Percentiles rank a stretch among this genome's conserved stretches.
These are phyloP conservation scores for Penicillium sp. DNA, from an alignment of 2,329 filamentous ascomycete species.

Conservation along the genomic window DNA sequence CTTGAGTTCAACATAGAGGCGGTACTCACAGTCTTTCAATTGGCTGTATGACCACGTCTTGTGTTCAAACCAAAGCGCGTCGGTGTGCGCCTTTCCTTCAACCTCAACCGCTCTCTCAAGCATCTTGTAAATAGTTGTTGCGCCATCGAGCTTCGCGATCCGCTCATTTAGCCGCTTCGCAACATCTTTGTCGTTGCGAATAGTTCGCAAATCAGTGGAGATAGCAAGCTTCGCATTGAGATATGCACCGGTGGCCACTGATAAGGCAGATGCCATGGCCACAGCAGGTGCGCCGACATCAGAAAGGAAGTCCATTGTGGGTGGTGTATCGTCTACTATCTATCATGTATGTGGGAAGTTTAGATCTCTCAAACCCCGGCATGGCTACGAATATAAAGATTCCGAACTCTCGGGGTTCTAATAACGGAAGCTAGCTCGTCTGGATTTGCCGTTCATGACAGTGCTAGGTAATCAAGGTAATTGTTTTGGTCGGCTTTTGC, in stretches of 20 bases:
- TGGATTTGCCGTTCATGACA: slow-evolving; percentile 26
- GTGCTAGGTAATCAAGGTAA: background rate
- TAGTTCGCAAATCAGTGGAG: slow-evolving; percentile 39
- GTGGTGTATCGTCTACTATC: background rate
- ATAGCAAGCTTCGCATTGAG: slow-evolving; percentile 47
- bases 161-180: slow-evolving; percentile 36
- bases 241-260: slow-evolving; percentile 41
- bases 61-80: slow-evolving; percentile 52
- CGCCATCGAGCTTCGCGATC: slow-evolving; percentile 40
- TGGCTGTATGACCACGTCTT: slow-evolving; percentile 50
- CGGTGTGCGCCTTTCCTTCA: slow-evolving; percentile 37
- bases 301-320: slow-evolving; percentile 32
- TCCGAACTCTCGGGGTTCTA: background rate
- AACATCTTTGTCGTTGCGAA: slow-evolving; percentile 37
- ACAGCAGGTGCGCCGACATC: slow-evolving; percentile 30
- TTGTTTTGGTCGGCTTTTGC: background rate
- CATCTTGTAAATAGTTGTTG: slow-evolving; percentile 44
- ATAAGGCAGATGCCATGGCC: slow-evolving; percentile 37
- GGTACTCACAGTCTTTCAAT: slow-evolving; percentile 42
- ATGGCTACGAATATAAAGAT: slow-evolving; percentile 12
- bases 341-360: background rate
- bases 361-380: background rate
- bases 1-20: background rate
- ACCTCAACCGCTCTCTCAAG: slow-evolving; percentile 44
- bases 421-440: slow-evolving; percentile 26